Evolutionary conservation across 441 rosid species (phyloP), one percentile per base, ranked within the genome.

Genomic region (Arabidopsis hybrid): DNA sequence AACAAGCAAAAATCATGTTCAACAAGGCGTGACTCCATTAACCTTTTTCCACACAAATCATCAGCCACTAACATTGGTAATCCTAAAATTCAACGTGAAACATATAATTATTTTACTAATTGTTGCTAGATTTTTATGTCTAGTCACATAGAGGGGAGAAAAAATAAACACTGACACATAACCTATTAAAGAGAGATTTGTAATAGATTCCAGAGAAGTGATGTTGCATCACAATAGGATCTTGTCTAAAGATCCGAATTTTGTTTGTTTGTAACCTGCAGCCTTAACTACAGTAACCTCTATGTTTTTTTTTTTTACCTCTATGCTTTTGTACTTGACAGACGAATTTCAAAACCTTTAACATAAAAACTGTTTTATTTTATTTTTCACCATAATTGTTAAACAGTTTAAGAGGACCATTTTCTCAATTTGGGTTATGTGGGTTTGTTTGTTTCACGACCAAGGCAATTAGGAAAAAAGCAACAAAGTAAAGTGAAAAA

Each of bases 1-100:
- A 78, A 60, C 77, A 78, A 66, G 76, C 69, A 72, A 78, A 77
- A 72, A 71, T 67, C 73, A 72, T 72, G 59, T 66, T 77, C 31
- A 72, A 40, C 63, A 52, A 71, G 77, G 77, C 71, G 72, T 76
- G 76, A 58, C 80, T 65, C 16, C 56, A 70, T 56, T 63, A 70
- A n/a, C 56, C 40, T 76, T 76, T 46, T 63, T 39, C 70, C 45
- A 55, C 64, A 61, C 60, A 69, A 31, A 26, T 71, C 35, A 49
- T 43, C 64, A 59, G 62, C 38, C 69, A 29, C 62, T 53, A 53
- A 31, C 6, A n/a, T 39, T 4, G 6, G 71, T 57, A 40, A 58
- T 76, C 29, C 60, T 49, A 64, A 43, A 45, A 32, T 32, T 42
- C 61, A 46, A 11, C 12, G 26, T 57, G 65, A 45, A 46, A 46